These are phyloP conservation scores for Zostera marina DNA, from an alignment of 116 monocot species.

Conservation along the genomic window DNA sequence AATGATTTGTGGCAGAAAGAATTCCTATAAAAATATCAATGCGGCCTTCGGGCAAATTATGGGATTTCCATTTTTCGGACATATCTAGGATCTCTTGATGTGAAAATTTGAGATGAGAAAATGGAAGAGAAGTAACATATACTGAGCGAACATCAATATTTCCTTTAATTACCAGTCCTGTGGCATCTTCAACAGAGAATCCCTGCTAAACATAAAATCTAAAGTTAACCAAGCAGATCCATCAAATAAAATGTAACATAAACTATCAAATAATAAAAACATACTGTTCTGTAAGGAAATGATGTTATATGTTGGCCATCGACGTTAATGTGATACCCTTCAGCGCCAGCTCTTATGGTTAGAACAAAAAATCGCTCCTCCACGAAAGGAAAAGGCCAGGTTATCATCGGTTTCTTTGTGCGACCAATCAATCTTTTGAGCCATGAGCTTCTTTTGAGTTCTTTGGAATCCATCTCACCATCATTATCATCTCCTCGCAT, in stretches of 20 bases:
- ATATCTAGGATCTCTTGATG: conserved; percentile 69
- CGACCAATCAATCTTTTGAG: conserved; percentile 88
- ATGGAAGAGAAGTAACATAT: conserved; percentile 72
- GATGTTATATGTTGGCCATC: conserved; percentile 80
- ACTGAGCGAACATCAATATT: conserved; percentile 64
- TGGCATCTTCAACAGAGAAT: conserved; percentile 96
- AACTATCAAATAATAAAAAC: conserved; percentile 3
- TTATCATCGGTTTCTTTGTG: conserved; percentile 82
- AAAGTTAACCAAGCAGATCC: neutral
- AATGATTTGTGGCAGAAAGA: conserved; percentile 84
- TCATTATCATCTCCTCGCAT: conserved; percentile 32
- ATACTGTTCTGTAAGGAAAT: conserved; percentile 68
- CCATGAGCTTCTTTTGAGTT: conserved; percentile 82
- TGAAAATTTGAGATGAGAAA: conserved; percentile 73
- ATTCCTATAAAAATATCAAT: conserved; percentile 72
- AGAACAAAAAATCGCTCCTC: conserved; percentile 75
- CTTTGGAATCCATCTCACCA: conserved; percentile 53
- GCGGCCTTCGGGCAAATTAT: conserved; percentile 25
- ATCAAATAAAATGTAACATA: neutral
- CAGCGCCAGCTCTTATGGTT: conserved; percentile 68
- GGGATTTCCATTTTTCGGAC: conserved; percentile 75
- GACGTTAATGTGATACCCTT: conserved; percentile 80
- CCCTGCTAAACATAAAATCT: conserved; percentile 30
- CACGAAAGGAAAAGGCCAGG: conserved; percentile 82
- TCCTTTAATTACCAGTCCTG: conserved; percentile 76